Evolutionary conservation across 2,329 filamentous ascomycete species (phyloP).

Genomic region (Rhynchosporium secalis): DNA sequence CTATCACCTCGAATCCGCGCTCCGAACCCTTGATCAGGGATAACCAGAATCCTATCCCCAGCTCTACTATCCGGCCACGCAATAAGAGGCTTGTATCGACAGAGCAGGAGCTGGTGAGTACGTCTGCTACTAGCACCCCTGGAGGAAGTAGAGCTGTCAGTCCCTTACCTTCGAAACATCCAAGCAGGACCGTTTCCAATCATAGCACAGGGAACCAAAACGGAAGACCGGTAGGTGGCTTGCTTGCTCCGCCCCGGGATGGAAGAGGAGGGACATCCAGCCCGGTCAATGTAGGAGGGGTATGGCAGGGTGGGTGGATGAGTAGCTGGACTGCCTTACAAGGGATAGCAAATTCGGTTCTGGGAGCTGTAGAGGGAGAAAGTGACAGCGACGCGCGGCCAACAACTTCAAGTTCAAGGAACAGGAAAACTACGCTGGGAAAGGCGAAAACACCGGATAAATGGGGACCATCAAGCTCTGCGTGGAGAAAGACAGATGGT

Average conservation of each 20-base stretch:
- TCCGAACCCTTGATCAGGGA: conserved; percentile 2
- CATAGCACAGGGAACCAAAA: conserved; percentile 2
- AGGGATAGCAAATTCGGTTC: conserved; percentile 38
- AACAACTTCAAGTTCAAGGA: conserved; percentile 20
- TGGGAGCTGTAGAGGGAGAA: conserved; percentile 32
- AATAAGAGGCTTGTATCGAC: conserved; percentile 36
- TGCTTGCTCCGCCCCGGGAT: conserved; percentile 23
- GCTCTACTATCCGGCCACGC: conserved; percentile 34
- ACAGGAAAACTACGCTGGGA: conserved; percentile 9
- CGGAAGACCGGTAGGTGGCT: conserved; percentile 21
- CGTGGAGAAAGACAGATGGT: conserved; percentile 24
- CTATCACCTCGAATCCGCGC: conserved; percentile 1
- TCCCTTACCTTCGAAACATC: conserved; percentile 50
- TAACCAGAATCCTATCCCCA: conserved; percentile 14
- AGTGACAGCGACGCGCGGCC: conserved; percentile 11
- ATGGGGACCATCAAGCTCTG: conserved; percentile 37
- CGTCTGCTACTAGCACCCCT: conserved; percentile 39
- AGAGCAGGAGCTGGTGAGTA: conserved; percentile 37
- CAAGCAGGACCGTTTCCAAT: conserved; percentile 28
- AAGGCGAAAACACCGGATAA: conserved; percentile 27
- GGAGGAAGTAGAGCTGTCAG: conserved; percentile 48
- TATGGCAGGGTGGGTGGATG: conserved; percentile 37
- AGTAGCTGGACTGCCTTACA: conserved; percentile 38
- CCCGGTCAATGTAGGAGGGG: conserved; percentile 17
- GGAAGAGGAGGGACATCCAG: conserved; percentile 18